These are phyloP conservation scores for Poa pratensis DNA, from an alignment of 176 grass and related monocot species.

Conservation along the genomic window DNA sequence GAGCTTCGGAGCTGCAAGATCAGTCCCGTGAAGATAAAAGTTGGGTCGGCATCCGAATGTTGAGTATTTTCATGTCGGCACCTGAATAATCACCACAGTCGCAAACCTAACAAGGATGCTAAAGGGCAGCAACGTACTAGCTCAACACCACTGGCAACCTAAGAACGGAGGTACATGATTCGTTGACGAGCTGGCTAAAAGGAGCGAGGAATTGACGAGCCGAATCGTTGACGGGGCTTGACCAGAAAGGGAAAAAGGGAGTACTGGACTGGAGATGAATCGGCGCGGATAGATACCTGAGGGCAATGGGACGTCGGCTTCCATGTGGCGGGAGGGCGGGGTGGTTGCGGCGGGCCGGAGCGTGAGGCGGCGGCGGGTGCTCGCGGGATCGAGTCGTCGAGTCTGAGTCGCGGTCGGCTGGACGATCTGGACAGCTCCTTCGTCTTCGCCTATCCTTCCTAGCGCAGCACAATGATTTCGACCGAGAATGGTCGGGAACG, in stretches of 20 bases:
- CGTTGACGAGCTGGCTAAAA: background rate
- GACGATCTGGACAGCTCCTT: background rate
- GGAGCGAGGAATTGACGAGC: background rate
- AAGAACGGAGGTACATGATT: background rate
- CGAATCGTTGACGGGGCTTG: background rate
- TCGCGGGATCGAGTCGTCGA: conserved; percentile 17
- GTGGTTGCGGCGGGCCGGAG: background rate
- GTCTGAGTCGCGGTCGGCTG: background rate
- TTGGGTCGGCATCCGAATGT: background rate
- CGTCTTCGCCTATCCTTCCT: conserved; percentile 4
- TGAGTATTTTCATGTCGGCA: background rate
- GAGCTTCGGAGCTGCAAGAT: background rate
- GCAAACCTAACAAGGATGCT: background rate
- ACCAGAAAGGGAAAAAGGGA: background rate
- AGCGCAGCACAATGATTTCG: background rate
- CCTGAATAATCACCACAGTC: background rate
- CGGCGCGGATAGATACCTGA: background rate
- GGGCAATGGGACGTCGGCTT: conserved; percentile 18
- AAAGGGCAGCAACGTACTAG: background rate
- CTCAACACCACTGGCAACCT: background rate
- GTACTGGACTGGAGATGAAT: background rate
- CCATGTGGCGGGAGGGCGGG: background rate
- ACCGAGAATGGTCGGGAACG: background rate
- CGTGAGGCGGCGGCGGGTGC: background rate
- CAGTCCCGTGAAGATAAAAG: background rate